Conservation (phyloP, 345 rosid genomes). For the Excoecaria cochinchinensis region DNA sequence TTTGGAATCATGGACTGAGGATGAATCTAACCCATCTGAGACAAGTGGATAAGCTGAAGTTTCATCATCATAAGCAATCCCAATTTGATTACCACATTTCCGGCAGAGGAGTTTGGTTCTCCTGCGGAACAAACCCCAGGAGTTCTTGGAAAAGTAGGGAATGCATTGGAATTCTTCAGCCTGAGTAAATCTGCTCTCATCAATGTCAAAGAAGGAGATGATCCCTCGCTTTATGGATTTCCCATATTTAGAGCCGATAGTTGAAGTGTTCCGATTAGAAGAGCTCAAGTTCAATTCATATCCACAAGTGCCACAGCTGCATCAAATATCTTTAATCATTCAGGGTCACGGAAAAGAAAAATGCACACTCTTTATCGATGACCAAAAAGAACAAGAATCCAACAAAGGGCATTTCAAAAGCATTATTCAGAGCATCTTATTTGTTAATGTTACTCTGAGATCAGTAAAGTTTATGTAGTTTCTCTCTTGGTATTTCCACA, state of each 20-base stretch:
- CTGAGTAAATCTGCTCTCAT: conserved; percentile 81
- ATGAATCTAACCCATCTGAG: conserved; percentile 45
- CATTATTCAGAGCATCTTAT: background rate
- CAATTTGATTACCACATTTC: conserved; percentile 76
- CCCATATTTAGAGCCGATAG: conserved; percentile 82
- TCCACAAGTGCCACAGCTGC: conserved; percentile 95
- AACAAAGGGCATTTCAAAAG: background rate
- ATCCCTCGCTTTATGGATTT: conserved; percentile 91
- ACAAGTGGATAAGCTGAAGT: conserved; percentile 45
- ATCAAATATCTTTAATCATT: conserved; percentile 12
- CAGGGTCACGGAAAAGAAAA: background rate
- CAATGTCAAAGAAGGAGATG: conserved; percentile 74
- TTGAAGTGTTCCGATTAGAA: conserved; percentile 76
- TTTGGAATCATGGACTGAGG: conserved; percentile 37
- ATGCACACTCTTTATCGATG: background rate
- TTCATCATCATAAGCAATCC: conserved; percentile 57
- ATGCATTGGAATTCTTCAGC: conserved; percentile 83
- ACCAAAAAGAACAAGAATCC: background rate
- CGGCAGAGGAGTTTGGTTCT: conserved; percentile 92
- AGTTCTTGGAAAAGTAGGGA: conserved; percentile 61
- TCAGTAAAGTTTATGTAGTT: too few species aligned
- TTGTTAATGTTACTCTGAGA: background rate
- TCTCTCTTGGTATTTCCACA: background rate
- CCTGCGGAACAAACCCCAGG: conserved; percentile 62
- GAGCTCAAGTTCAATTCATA: conserved; percentile 87